Evolutionary conservation across 345 rosid genomes (phyloP), one percentile per base, ranked within the genome.

Genomic region (Psidium guajava): DNA sequence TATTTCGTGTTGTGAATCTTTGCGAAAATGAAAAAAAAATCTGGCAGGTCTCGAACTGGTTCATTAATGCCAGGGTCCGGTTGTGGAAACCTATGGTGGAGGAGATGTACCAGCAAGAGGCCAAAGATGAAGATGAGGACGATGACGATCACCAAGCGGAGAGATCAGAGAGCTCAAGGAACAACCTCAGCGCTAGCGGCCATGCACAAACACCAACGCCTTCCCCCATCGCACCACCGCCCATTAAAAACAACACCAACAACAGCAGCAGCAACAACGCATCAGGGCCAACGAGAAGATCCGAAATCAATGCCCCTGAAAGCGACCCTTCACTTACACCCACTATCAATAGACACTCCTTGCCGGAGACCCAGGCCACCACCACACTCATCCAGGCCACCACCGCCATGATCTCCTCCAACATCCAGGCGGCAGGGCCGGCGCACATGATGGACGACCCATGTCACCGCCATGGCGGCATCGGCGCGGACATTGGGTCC

Each of bases 61-160:
- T 97, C 93, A 97, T 97, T 28, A 97, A 97, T 87, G 99, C 99
- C 52, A 97, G 99, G 93, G 98, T 97, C 61, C 92, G 99, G 82
- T 88, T 97, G 91, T 97, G 99, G 99, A 97, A 97, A 89, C 99
- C 99, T 77, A 96, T 97, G 99, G 98, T 97, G 49, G 99, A 97
- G 88, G 99, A 97, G 80, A 97, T 97, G 98, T 97, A 97, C 90
- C 98, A 96, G 84, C 96, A 95, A 90, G 98, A 97, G 83, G 47
- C 91, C 61, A 97, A 92, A 87, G 96, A 93, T 27, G 94, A 86
- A 61, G 98, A 90, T 0, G 84, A 25, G 6, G 64, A 49, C 11
- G 54, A 61, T 16, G 82, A 58, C 16, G 82, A 58, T 51, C 54
- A 9, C 11, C 87, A 85, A 82, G 92, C 77, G 85, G 52, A 85